phyloP scores from a whole-genome alignment of 2,329 filamentous ascomycete genomes.

The Aspergillus sp. region DNA sequence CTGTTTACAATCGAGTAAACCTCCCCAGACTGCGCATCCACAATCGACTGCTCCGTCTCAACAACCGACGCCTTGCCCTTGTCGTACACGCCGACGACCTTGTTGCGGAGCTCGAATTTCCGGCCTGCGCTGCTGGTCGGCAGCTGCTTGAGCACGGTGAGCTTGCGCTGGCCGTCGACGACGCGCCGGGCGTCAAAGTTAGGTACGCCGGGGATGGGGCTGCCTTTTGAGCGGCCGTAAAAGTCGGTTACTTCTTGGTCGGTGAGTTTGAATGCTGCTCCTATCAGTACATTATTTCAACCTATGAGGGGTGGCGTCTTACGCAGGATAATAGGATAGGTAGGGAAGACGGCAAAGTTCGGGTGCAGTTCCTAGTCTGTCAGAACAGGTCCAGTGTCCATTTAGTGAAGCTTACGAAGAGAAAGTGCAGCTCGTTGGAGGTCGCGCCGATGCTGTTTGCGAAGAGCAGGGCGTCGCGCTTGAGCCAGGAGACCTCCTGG shows the following conservation, averaged over 20 bases:
- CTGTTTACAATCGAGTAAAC: conserved; percentile 69
- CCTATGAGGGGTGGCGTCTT: conserved; percentile 31
- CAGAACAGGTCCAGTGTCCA: background rate
- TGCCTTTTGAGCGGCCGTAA: conserved; percentile 64
- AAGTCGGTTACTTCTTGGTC: conserved; percentile 80
- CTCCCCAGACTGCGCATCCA: conserved; percentile 68
- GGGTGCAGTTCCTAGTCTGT: conserved; percentile 74
- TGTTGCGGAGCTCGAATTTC: conserved; percentile 73
- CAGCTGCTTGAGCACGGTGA: conserved; percentile 74
- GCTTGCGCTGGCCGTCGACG: conserved; percentile 80
- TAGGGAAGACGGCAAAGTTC: conserved; percentile 83
- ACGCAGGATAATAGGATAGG: conserved; percentile 80
- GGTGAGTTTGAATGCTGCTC: conserved; percentile 70
- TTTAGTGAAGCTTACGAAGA: conserved; percentile 62
- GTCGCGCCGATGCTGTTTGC: conserved; percentile 84
- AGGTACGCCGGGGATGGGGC: conserved; percentile 71
- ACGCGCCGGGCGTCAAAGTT: conserved; percentile 72
- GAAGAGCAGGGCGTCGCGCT: conserved; percentile 86
- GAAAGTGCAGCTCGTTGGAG: conserved; percentile 85
- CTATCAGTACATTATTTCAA: conserved; percentile 33
- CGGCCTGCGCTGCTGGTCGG: conserved; percentile 69
- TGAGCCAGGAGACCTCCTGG: conserved; percentile 76
- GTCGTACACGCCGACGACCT: conserved; percentile 83
- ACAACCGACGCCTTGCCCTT: conserved; percentile 82
- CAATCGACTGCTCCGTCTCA: conserved; percentile 74